phyloP scores from a whole-genome alignment of 441 rosid species.

The Erodium moschatum region DNA sequence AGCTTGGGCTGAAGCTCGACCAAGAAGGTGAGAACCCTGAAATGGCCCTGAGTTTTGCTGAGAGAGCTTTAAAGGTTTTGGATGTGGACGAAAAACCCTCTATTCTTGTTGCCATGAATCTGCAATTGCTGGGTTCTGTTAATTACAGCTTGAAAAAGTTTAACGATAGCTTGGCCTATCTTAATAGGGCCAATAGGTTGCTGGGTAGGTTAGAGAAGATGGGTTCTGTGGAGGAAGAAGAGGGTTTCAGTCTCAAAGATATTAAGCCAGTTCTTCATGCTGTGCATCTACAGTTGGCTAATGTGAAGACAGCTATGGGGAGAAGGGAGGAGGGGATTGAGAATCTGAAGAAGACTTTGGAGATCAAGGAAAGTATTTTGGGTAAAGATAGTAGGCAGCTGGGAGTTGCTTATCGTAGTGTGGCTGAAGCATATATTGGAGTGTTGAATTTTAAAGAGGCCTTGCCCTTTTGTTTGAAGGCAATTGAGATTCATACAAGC shows the following conservation, averaged over 20 bases:
- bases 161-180: conserved; percentile 67
- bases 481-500: conserved; percentile 62
- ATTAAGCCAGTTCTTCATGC: conserved; percentile 67
- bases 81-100: neutral
- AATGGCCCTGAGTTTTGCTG: conserved; percentile 49
- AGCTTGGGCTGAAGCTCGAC: conserved; percentile 77
- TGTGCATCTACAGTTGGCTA: conserved; percentile 68
- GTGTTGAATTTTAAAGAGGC: conserved; percentile 84
- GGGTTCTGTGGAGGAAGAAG: conserved; percentile 23
- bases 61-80: neutral
- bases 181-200: conserved; percentile 70
- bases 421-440: conserved; percentile 74
- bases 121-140: neutral
- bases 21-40: conserved; percentile 75
- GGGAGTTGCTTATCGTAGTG: conserved; percentile 58
- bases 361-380: conserved; percentile 60
- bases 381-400: conserved; percentile 67
- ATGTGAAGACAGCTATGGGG: conserved; percentile 82
- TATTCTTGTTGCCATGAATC: neutral
- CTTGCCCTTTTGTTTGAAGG: conserved; percentile 58
- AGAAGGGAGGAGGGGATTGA: conserved; percentile 84
- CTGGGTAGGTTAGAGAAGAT: conserved; percentile 42
- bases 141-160: conserved; percentile 28
- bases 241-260: conserved; percentile 34
- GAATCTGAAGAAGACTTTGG: conserved; percentile 60